phyloP scores from a whole-genome alignment of 176 grass and related monocot species.

The Juncus inflexus region DNA sequence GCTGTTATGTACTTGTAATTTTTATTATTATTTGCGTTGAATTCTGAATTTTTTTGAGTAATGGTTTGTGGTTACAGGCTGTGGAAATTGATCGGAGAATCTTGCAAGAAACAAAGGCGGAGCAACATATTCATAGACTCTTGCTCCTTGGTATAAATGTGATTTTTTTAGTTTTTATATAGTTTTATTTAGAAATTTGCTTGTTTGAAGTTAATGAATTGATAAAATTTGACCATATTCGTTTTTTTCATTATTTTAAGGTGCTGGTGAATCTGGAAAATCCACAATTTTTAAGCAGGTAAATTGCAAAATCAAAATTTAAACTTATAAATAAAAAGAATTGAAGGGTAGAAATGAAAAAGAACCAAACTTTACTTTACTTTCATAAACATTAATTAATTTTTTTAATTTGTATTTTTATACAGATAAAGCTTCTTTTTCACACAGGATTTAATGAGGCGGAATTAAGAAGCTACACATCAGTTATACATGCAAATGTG shows the following conservation, averaged over 20 bases:
- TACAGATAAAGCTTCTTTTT: constrained; percentile 97
- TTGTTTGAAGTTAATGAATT: constrained; percentile 4
- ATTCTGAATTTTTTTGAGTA: background rate
- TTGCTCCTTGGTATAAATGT: constrained; percentile 69
- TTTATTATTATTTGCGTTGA: background rate
- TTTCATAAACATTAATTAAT: background rate
- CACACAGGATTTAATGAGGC: constrained; percentile 85
- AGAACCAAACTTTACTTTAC: background rate
- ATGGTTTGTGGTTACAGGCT: constrained; percentile 41
- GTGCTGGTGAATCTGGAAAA: constrained; percentile 94
- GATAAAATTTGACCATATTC: constrained; percentile 3
- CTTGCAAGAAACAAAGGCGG: constrained; percentile 82
- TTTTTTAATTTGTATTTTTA: constrained; percentile 16
- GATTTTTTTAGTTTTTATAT: background rate
- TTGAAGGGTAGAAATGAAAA: background rate
- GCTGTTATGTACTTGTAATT: background rate
- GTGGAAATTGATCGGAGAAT: constrained; percentile 75
- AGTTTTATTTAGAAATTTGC: background rate
- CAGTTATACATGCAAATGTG: constrained; percentile 96
- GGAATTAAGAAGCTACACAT: constrained; percentile 77
- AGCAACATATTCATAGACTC: constrained; percentile 93
- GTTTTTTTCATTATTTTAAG: constrained; percentile 32
- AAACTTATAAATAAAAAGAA: too few relatives aligned
- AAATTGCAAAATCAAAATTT: background rate
- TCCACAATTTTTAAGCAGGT: constrained; percentile 99